Evolutionary conservation across 139 green algal species (phyloP).

Genomic region (Coccomyxa sp.): DNA sequence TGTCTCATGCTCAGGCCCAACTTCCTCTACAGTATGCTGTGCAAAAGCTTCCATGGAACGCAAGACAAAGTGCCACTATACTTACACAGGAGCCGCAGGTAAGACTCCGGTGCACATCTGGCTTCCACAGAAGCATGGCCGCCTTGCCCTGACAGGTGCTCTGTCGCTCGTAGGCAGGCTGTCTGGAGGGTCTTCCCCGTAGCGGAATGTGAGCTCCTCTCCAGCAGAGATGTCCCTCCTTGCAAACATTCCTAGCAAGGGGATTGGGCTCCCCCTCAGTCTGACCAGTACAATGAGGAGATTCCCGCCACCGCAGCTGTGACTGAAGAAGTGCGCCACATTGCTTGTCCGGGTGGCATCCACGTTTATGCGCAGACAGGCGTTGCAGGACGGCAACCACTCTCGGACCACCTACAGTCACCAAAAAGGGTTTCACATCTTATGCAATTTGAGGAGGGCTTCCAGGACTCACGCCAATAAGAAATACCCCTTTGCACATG

Average conservation of each 20-base stretch:
- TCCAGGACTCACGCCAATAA: background rate
- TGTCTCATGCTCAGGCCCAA: too few species aligned
- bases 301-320: conserved; percentile 52
- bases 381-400: conserved; percentile 35
- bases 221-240: conserved; percentile 21
- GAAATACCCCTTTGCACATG: background rate
- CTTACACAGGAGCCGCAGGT: background rate
- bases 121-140: background rate
- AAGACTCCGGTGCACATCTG: background rate
- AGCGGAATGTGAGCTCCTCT: conserved; percentile 61
- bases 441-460: background rate
- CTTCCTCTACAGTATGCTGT: too few species aligned
- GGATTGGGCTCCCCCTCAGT: conserved; percentile 38
- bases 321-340: conserved; percentile 64
- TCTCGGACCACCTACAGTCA: conserved; percentile 41
- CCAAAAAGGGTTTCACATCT: background rate
- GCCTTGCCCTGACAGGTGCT: background rate
- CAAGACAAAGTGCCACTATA: background rate
- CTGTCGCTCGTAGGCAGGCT: background rate
- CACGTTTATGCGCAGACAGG: conserved; percentile 52
- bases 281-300: conserved; percentile 34
- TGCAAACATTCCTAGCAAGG: conserved; percentile 41
- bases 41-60: too few species aligned
- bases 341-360: conserved; percentile 60
- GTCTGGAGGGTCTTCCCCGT: conserved; percentile 28